These are phyloP conservation scores for Rhododendron molle DNA, from an alignment of 148 eudicot species.

Conservation along the genomic window DNA sequence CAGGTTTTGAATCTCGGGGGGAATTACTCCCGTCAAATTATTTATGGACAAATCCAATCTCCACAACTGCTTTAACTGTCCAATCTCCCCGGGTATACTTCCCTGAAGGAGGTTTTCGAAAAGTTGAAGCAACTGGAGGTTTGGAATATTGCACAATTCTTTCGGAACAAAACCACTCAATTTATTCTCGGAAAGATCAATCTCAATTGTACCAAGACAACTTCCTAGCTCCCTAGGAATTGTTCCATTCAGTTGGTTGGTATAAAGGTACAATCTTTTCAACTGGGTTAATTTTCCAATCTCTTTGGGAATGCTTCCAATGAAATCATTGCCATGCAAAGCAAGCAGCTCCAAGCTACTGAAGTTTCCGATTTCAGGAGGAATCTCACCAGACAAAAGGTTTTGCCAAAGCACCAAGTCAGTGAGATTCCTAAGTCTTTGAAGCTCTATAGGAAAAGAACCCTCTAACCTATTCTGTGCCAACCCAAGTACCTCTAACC, in stretches of 20 bases:
- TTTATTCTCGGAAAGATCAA: constrained; percentile 50
- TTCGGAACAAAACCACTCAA: constrained; percentile 40
- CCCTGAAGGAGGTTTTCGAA: constrained; percentile 48
- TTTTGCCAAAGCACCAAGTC: constrained; percentile 48
- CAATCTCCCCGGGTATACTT: constrained; percentile 42
- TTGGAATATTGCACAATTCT: constrained; percentile 29
- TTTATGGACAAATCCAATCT: constrained; percentile 47
- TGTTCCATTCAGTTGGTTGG: constrained; percentile 45
- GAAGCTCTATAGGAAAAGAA: constrained; percentile 44
- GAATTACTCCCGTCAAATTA: constrained; percentile 45
- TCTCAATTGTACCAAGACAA: constrained; percentile 31
- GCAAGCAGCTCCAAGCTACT: constrained; percentile 43
- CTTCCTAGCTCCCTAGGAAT: constrained; percentile 44
- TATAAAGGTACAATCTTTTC: constrained; percentile 44
- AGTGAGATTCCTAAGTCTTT: constrained; percentile 30
- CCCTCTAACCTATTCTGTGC: constrained; percentile 44
- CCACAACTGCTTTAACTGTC: constrained; percentile 26
- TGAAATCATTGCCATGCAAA: constrained; percentile 38
- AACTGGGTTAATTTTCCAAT: constrained; percentile 36
- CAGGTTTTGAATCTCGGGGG: constrained; percentile 36
- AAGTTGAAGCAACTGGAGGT: constrained; percentile 44
- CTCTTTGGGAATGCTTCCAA: constrained; percentile 45
- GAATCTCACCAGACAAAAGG: constrained; percentile 40
- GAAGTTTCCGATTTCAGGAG: constrained; percentile 47
- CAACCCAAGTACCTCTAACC: constrained; percentile 37